Evolutionary conservation across 305 asterid genomes (phyloP).

Genomic region (Rubia tinctorum): DNA sequence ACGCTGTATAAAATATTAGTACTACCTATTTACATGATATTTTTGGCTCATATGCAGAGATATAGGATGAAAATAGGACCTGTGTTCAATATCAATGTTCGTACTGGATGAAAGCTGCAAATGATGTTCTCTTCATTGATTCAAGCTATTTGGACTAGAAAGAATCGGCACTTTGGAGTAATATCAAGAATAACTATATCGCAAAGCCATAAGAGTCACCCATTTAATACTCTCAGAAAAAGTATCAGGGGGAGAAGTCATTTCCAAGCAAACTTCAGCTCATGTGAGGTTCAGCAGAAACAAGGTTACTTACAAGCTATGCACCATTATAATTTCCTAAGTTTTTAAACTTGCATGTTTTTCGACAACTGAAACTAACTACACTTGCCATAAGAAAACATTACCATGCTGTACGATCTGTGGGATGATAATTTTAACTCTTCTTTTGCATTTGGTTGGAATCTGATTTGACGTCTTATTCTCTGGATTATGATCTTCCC

Average conservation of each 20-base stretch:
- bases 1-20: background rate
- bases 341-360: background rate
- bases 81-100: background rate
- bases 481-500: background rate
- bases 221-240: background rate
- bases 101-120: background rate
- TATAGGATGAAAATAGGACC: background rate
- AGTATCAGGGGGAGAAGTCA: background rate
- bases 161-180: background rate
- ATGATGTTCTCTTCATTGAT: background rate
- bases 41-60: background rate
- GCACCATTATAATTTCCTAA: background rate
- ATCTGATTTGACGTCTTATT: background rate
- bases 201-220: constrained; percentile 1
- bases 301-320: constrained; percentile 5
- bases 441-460: background rate
- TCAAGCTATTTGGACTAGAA: background rate
- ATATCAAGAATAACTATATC: background rate
- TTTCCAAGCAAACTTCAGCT: background rate
- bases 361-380: background rate
- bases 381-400: background rate
- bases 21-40: background rate
- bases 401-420: background rate
- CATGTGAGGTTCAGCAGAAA: background rate
- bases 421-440: background rate